Conservation (phyloP, 129 eudicot species). For the Artemisia annua region DNA sequence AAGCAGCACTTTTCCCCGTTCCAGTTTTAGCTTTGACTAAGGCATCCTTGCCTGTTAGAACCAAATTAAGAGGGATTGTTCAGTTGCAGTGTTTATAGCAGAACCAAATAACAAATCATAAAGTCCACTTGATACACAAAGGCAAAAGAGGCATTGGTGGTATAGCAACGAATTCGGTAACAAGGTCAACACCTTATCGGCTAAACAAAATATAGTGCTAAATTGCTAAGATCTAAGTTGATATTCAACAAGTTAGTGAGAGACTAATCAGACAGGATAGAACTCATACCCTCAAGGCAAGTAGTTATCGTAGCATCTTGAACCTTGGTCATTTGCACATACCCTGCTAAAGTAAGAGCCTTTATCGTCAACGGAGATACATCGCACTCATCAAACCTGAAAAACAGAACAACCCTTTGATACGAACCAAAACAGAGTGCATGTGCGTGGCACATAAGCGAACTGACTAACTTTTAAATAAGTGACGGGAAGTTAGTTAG, state of each 20-base stretch:
- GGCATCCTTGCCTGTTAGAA: slow-evolving; percentile 74
- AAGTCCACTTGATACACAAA: background rate
- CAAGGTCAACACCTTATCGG: background rate
- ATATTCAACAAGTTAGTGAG: background rate
- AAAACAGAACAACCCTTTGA: slow-evolving; percentile 15
- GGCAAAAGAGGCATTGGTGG: background rate
- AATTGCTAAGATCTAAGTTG: background rate
- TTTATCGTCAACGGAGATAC: slow-evolving; percentile 72
- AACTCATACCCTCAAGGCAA: slow-evolving; percentile 69
- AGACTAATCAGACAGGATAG: background rate
- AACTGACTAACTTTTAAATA: no score
- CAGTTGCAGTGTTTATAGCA: background rate
- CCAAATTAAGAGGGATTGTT: slow-evolving; percentile 14
- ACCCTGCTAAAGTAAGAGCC: slow-evolving; percentile 86
- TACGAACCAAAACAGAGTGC: no score
- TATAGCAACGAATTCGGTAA: background rate
- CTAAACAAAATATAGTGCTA: background rate
- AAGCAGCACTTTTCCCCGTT: slow-evolving; percentile 91
- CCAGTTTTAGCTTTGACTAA: slow-evolving; percentile 91
- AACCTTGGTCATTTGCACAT: slow-evolving; percentile 86
- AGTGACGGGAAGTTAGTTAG: no score
- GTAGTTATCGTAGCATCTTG: slow-evolving; percentile 85
- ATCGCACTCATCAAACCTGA: slow-evolving; percentile 87
- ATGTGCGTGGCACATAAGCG: no score
- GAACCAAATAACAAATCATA: no score